Percentiles rank a stretch among this genome's conserved stretches.
Evolutionary conservation across 2,329 filamentous ascomycete genomes (phyloP).

Genomic region (Curvularia spicifera): DNA sequence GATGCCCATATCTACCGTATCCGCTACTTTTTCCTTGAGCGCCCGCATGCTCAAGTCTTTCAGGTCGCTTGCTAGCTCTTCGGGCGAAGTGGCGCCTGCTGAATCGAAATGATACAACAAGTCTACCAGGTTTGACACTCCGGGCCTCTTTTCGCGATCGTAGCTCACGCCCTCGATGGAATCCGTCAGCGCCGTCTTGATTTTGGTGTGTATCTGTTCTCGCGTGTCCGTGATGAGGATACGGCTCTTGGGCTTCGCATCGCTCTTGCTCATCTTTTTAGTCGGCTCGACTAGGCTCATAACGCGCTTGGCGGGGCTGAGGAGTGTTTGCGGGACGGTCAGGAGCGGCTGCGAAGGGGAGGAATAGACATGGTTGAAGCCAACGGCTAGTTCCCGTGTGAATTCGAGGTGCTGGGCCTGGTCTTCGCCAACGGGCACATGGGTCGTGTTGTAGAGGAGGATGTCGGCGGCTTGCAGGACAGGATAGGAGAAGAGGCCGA

Average conservation of each 20-base stretch:
- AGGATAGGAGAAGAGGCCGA: conserved; percentile 94
- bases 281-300: conserved; percentile 85
- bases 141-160: conserved; percentile 72
- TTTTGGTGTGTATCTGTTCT: conserved; percentile 69
- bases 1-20: conserved; percentile 62
- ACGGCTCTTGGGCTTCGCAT: conserved; percentile 71
- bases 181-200: conserved; percentile 80
- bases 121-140: conserved; percentile 85
- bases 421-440: conserved; percentile 96
- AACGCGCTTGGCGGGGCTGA: conserved; percentile 74
- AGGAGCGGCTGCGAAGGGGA: conserved; percentile 34
- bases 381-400: conserved; percentile 80
- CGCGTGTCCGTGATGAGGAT: conserved; percentile 80
- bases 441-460: conserved; percentile 81
- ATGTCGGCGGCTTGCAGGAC: conserved; percentile 96
- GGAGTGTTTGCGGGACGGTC: conserved; percentile 36
- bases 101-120: conserved; percentile 74
- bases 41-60: conserved; percentile 58
- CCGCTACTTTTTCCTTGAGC: conserved; percentile 70
- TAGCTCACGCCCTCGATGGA: conserved; percentile 72
- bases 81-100: conserved; percentile 42
- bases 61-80: conserved; percentile 57
- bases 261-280: conserved; percentile 95
- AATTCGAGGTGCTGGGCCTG: conserved; percentile 95
- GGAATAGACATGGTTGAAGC: conserved; percentile 84